Conservation (phyloP, 2,329 filamentous ascomycete species). For the Aspergillus sp. region DNA sequence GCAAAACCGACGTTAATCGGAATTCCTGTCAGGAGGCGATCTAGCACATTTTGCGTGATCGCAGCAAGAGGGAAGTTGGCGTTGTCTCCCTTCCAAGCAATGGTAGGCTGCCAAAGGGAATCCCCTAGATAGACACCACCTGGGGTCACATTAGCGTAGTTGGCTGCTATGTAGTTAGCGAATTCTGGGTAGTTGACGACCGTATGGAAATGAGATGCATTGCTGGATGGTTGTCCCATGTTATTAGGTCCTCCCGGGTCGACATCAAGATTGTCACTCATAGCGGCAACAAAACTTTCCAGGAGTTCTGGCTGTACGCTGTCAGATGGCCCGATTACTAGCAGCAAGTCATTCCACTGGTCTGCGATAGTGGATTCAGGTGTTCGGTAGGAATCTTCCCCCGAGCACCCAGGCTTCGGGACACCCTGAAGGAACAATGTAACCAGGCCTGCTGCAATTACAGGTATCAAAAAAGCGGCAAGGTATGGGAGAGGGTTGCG, state of each 20-base stretch:
- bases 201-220: conserved; percentile 45
- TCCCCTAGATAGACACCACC: conserved; percentile 79
- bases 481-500: conserved; percentile 76
- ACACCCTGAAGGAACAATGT: conserved; percentile 70
- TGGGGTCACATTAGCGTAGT: conserved; percentile 69
- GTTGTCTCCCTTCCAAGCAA: conserved; percentile 69
- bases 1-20: conserved; percentile 72
- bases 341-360: conserved; percentile 29
- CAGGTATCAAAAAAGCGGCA: conserved; percentile 72
- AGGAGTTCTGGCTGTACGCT: conserved; percentile 26
- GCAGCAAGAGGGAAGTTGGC: conserved; percentile 54
- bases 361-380: conserved; percentile 30
- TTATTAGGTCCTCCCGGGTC: not conserved
- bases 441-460: conserved; percentile 76
- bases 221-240: not conserved
- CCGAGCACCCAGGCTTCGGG: conserved; percentile 53
- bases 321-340: conserved; percentile 39
- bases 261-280: not conserved
- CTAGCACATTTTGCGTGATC: conserved; percentile 62
- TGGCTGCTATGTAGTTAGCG: conserved; percentile 60
- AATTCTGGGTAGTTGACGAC: conserved; percentile 70
- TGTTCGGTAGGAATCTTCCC: conserved; percentile 26
- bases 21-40: conserved; percentile 66
- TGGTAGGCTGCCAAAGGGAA: conserved; percentile 57
- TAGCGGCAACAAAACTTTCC: conserved; percentile 18